Base-by-base conservation (phyloP, 2,329 filamentous ascomycete genomes). In the Tolypocladium album region DNA sequence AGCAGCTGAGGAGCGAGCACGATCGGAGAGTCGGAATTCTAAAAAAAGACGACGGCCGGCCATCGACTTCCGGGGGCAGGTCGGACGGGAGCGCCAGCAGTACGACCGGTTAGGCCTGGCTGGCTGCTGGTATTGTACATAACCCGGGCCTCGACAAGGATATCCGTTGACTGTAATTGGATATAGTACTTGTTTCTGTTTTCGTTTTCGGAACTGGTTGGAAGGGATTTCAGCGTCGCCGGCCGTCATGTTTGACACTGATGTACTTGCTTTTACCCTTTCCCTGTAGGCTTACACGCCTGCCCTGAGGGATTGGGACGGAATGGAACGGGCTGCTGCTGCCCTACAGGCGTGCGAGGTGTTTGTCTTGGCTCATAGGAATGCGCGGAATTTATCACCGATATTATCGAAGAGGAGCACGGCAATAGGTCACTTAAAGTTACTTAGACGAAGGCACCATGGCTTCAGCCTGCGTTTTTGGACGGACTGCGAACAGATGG, bases 1-100 rank as follows among this genome's bases (percentile, higher is more conserved):
- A 75, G 58, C 70, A 73, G 38, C 59, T 76, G 1, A 61, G 68
- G n/a, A 68, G 67, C 50, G 72, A 74, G 27, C 70, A 68, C 11
- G 72, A 73, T 20, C 60, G 61, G 38, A 63, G 65, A 15, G 62
- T 69, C 1, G 71, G 68, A 2, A 17, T 70, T 12, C 57, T 67
- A 1, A 67, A 69, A 58, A 64, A 66, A 13, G 60, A 65, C 38
- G 15, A 53, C 34, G 55, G 22, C 7, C 56, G 56, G 22, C 55
- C 36, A 20, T 27, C 55, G 13, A 40, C 55, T n/a, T 27, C 36
- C 2, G 55, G 55, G 12, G n/a, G 50, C 20, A 36, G 12, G 31
- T 53, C 50, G 50, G 27, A 53, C 27, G 27, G 31, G 27, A n/a
- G 27, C 27, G 9, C 17, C 27, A 20, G 27, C 50, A 53, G 50